A percentile compares a stretch with the other conserved stretches of the same genome.
Conservation (phyloP, 352 stramenopile genomes). For the Phytopythium boreale region DNA sequence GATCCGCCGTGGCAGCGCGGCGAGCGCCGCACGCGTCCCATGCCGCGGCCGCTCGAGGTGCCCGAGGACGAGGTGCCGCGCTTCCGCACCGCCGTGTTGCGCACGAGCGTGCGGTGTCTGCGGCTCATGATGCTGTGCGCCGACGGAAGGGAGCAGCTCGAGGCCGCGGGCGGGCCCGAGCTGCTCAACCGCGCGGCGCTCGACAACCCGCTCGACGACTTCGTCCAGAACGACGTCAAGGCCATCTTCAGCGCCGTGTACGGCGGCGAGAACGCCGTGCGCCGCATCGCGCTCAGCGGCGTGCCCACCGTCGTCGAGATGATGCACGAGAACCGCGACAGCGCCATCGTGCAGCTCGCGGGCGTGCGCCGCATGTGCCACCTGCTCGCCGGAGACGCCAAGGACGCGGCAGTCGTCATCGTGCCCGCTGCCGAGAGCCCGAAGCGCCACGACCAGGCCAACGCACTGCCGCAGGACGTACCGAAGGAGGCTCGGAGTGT, state of each 20-base stretch:
- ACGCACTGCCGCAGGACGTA: not conserved
- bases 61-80: constrained; percentile 39
- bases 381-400: constrained; percentile 24
- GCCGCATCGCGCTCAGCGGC: constrained; percentile 53
- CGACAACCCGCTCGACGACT: constrained; percentile 65
- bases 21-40: constrained; percentile 31
- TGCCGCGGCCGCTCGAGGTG: constrained; percentile 46
- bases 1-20: constrained; percentile 43
- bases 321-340: constrained; percentile 58
- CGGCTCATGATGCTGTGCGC: constrained; percentile 54
- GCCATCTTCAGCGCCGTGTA: constrained; percentile 69
- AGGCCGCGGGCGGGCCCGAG: constrained; percentile 32
- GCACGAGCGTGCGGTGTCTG: constrained; percentile 58
- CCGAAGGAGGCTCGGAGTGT: not conserved
- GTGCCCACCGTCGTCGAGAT: constrained; percentile 55
- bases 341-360: constrained; percentile 58
- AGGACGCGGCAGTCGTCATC: constrained; percentile 25
- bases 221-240: constrained; percentile 72
- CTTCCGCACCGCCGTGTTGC: constrained; percentile 52
- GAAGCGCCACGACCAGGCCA: constrained; percentile 8
- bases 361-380: constrained; percentile 48
- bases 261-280: constrained; percentile 65
- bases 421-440: constrained; percentile 12
- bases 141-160: constrained; percentile 47
- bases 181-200: constrained; percentile 53